These are phyloP conservation scores for Coniosporium tulheliwenetii DNA, from an alignment of 2,329 filamentous ascomycete genomes.

Conservation along the genomic window DNA sequence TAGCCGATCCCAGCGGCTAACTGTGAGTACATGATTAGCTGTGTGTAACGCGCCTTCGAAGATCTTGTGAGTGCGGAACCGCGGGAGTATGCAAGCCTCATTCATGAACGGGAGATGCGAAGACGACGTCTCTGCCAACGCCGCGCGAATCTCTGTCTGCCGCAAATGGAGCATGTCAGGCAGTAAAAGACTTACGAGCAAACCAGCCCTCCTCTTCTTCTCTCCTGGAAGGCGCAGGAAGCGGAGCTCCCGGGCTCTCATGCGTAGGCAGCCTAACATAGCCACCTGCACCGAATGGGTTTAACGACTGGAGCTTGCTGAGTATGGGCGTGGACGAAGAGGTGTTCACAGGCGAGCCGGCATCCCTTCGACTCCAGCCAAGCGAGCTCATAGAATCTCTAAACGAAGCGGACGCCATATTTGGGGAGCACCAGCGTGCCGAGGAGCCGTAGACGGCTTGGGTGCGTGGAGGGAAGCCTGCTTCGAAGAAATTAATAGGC, in stretches of 20 bases:
- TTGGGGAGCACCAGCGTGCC: conserved; percentile 4
- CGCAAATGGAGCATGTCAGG: no score
- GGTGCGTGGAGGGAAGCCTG: neutral
- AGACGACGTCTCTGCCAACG: conserved; percentile 22
- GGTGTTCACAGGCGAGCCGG: conserved; percentile 62
- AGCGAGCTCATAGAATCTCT: conserved; percentile 88
- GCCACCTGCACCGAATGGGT: conserved; percentile 73
- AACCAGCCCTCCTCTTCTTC: conserved; percentile 96
- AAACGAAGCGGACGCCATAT: conserved; percentile 82
- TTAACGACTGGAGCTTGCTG: conserved; percentile 67
- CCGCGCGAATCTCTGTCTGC: conserved; percentile 2
- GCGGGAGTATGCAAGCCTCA: conserved; percentile 18
- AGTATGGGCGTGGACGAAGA: conserved; percentile 57
- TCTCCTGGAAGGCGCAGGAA: conserved; percentile 68
- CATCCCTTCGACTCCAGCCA: conserved; percentile 79
- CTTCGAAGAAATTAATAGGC: no score
- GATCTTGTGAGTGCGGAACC: conserved; percentile 3
- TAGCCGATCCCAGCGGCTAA: conserved; percentile 93
- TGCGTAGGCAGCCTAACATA: conserved; percentile 83
- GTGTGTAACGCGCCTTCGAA: conserved; percentile 1
- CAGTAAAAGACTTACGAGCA: conserved; percentile 55
- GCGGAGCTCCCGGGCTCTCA: conserved; percentile 62
- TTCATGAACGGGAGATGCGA: conserved; percentile 23
- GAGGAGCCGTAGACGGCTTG: neutral
- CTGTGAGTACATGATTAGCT: conserved; percentile 30